These are phyloP conservation scores for Coelastrella sp. DNA, from an alignment of 139 green algal genomes.

Conservation along the genomic window DNA sequence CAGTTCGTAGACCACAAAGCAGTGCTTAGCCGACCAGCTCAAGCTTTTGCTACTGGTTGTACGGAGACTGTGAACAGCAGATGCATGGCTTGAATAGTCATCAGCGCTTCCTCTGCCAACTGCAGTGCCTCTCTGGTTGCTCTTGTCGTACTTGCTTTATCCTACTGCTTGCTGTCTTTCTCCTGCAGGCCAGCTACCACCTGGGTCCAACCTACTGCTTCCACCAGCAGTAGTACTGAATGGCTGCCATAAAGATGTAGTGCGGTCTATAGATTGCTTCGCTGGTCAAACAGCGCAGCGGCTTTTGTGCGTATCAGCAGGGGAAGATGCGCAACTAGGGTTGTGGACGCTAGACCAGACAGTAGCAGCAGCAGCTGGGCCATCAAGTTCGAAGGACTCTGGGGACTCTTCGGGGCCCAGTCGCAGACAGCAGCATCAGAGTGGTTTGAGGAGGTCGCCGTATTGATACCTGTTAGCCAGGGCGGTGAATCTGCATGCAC, in stretches of 20 bases:
- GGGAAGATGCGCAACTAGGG: conserved; percentile 75
- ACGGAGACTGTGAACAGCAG: background rate
- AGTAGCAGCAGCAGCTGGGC: conserved; percentile 23
- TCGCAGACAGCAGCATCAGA: background rate
- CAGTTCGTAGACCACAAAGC: no score
- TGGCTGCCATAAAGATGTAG: conserved; percentile 69
- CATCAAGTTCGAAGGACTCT: conserved; percentile 10
- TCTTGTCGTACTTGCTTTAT: background rate
- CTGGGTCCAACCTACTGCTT: conserved; percentile 49
- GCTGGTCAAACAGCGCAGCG: conserved; percentile 10
- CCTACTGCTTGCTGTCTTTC: no score
- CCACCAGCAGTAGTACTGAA: conserved; percentile 60
- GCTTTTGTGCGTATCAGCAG: conserved; percentile 64
- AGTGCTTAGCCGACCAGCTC: no score
- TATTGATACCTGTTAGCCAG: background rate
- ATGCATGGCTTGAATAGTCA: no score
- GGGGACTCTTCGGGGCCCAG: conserved; percentile 23
- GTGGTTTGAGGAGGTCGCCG: background rate
- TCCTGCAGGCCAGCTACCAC: background rate
- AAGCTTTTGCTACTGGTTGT: background rate
- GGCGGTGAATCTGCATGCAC: no score
- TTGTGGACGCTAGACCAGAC: conserved; percentile 54
- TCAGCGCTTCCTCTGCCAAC: no score
- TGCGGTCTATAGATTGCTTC: conserved; percentile 74
- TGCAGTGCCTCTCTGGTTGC: background rate